Base-by-base conservation (phyloP, 441 rosid genomes). In the Brassica hybrid region DNA sequence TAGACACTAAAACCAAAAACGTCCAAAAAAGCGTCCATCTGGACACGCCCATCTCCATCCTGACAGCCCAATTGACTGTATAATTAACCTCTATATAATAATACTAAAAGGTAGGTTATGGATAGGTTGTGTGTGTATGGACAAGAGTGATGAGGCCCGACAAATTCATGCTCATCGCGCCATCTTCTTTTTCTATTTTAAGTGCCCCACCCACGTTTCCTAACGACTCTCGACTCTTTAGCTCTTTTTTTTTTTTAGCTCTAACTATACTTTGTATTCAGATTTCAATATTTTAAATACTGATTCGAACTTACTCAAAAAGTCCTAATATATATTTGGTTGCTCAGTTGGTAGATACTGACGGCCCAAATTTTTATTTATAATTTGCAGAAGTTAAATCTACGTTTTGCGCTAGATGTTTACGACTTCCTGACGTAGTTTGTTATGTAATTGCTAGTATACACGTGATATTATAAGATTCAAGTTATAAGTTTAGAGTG, bases 401-500 rank as follows among this genome's bases (percentile, higher is more conserved):
- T 4, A 45, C 54, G 16, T 45, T 45, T 45, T 45, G 54, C 7
- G 54, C 56, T 48, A n/a, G 17, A 48, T 48, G 16, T n/a, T 48
- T 48, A 48, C 7, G 56, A 48, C 17, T 48, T 48, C 56, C n/a
- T n/a, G 56, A 48, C 18, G 18, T 48, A n/a, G 56, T 48, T 48
- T 48, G 56, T 48, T 48, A 48, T n/a, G 56, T 48, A 48, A 48
- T n/a, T 48, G 56, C 18, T n/a, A 48, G 56, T 48, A 48, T n/a
- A 48, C 56, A 48, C 54, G 54, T 48, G 56, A 48, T 48, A 48
- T 48, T 48, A 6, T 6, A 48, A 48, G 56, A 48, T 48, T 6
- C 56, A 48, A n/a, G 17, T 48, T 48, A 48, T 14, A 48, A n/a
- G 54, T n/a, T 48, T 14, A 48, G 56, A 48, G 56, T 48, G 56